Percentiles rank a stretch among this genome's conserved stretches.
These are phyloP conservation scores for Apiotrichum laibachii DNA, from an alignment of 1,284 basidiomycete genomes.

Conservation along the genomic window DNA sequence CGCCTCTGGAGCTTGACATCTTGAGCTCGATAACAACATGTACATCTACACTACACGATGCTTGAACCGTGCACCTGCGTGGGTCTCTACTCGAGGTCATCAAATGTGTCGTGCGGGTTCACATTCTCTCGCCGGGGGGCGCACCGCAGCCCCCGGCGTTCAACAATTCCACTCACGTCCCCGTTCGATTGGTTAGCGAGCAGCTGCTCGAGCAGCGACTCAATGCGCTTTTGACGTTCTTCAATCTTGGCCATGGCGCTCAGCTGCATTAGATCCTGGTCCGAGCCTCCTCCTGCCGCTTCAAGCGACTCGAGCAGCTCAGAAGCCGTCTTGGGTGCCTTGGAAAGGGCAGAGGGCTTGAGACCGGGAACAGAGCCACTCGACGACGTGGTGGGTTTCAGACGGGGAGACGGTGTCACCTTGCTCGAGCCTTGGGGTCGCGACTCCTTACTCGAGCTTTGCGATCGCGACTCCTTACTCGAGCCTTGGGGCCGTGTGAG, in stretches of 20 bases:
- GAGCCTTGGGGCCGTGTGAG: too few relatives aligned
- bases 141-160: neutral
- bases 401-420: neutral
- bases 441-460: neutral
- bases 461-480: neutral
- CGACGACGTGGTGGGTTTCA: neutral
- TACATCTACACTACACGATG: neutral
- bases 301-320: slow-evolving; percentile 22
- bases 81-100: neutral
- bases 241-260: slow-evolving; percentile 44
- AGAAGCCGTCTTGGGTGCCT: slow-evolving; percentile 16
- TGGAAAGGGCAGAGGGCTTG: neutral
- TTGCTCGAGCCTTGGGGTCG: neutral
- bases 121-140: slow-evolving; percentile 4
- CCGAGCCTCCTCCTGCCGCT: slow-evolving; percentile 1
- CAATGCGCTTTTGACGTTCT: slow-evolving; percentile 42
- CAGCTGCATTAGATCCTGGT: slow-evolving; percentile 22
- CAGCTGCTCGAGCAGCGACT: slow-evolving; percentile 35
- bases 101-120: slow-evolving; percentile 12
- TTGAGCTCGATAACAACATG: too few relatives aligned
- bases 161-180: too few relatives aligned
- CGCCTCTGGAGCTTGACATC: too few relatives aligned
- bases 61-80: neutral
- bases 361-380: neutral
- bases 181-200: neutral